Conservation (phyloP, 1,284 basidiomycete species). For the Sphaerobolus stellatus region DNA sequence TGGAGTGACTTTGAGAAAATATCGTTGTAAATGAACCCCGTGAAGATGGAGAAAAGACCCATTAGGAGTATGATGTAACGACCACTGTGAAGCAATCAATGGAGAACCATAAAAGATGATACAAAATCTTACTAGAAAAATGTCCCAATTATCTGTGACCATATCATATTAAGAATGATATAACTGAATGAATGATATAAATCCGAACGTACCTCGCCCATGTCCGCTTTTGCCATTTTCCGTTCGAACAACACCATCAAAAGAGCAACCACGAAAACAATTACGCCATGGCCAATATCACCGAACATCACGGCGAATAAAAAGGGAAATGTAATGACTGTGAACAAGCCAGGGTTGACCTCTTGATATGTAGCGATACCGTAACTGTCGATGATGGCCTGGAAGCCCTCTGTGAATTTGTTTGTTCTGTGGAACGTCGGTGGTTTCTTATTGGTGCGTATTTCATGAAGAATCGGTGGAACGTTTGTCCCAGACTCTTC, state of each 20-base stretch:
- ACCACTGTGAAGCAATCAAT: constrained; percentile 52
- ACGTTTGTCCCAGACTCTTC: constrained; percentile 93
- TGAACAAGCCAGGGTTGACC: constrained; percentile 95
- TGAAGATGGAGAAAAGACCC: constrained; percentile 95
- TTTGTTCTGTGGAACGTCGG: constrained; percentile 96
- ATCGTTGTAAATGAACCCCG: constrained; percentile 98
- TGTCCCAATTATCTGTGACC: constrained; percentile 71
- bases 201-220: constrained; percentile 68
- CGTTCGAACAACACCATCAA: constrained; percentile 88
- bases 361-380: constrained; percentile 96
- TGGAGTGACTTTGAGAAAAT: constrained; percentile 94
- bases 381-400: constrained; percentile 97
- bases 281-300: constrained; percentile 93
- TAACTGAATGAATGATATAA: too few relatives aligned
- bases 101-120: constrained; percentile 18
- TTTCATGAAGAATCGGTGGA: constrained; percentile 89
- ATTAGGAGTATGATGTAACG: constrained; percentile 98
- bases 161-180: constrained; percentile 6
- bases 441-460: constrained; percentile 87
- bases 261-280: constrained; percentile 76
- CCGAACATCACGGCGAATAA: constrained; percentile 99
- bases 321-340: constrained; percentile 96
- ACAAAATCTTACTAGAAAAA: constrained; percentile 83
- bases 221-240: constrained; percentile 71
- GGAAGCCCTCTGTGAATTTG: constrained; percentile 97